These are phyloP conservation scores for Cladosporium cucumerinum DNA, from an alignment of 2,329 filamentous ascomycete genomes.

Conservation along the genomic window DNA sequence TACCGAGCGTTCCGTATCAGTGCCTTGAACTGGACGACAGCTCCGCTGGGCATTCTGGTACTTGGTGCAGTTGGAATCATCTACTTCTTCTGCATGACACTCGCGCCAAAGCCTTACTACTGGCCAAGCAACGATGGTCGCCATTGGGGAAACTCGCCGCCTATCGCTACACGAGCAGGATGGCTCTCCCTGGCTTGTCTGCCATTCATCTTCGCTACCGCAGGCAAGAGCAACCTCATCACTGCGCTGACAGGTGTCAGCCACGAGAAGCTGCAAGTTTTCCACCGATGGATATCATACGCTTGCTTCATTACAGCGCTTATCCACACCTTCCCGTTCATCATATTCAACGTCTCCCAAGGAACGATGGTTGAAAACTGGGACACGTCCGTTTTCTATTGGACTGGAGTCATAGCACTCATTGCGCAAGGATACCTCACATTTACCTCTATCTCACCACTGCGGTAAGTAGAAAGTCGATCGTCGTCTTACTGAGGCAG, in stretches of 20 bases:
- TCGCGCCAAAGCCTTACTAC: slow-evolving; percentile 51
- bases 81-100: slow-evolving; percentile 46
- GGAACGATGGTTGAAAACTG: slow-evolving; percentile 50
- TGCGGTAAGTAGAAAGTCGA: slow-evolving; percentile 42
- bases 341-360: slow-evolving; percentile 50
- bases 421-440: slow-evolving; percentile 55
- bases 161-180: slow-evolving; percentile 51
- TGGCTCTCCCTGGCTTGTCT: slow-evolving; percentile 53
- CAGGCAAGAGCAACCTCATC: slow-evolving; percentile 55
- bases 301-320: slow-evolving; percentile 56
- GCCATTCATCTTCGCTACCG: slow-evolving; percentile 47
- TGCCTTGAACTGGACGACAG: slow-evolving; percentile 41
- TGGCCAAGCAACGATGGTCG: slow-evolving; percentile 46
- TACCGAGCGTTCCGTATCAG: slow-evolving; percentile 41
- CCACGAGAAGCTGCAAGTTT: slow-evolving; percentile 57
- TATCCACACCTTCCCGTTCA: slow-evolving; percentile 59
- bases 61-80: slow-evolving; percentile 41
- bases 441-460: slow-evolving; percentile 50
- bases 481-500: not conserved
- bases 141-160: slow-evolving; percentile 47
- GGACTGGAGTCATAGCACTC: slow-evolving; percentile 55
- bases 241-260: slow-evolving; percentile 53
- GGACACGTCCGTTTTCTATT: slow-evolving; percentile 48
- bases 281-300: slow-evolving; percentile 54
- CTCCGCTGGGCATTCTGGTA: slow-evolving; percentile 45